These are phyloP conservation scores for Papiliotrema laurentii DNA, from an alignment of 1,284 basidiomycete species.

Conservation along the genomic window DNA sequence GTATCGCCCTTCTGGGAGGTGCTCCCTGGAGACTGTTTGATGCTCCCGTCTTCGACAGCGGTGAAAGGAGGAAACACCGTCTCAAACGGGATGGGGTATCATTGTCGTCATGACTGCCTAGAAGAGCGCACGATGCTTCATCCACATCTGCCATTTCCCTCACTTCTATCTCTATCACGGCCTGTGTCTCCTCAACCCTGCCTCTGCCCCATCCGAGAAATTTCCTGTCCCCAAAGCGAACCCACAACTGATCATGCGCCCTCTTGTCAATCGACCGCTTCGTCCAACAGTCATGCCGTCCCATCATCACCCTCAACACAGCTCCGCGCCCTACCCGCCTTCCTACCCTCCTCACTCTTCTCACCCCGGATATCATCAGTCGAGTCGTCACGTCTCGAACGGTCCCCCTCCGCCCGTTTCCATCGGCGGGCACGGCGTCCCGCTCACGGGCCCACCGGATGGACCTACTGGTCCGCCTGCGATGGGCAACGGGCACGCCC, in stretches of 20 bases:
- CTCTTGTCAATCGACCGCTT: neutral
- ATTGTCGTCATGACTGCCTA: too few species aligned
- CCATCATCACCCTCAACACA: constrained; percentile 1
- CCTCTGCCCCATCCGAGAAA: neutral
- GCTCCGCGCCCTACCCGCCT: neutral
- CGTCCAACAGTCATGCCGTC: neutral
- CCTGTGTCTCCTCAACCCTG: neutral
- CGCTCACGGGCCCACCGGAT: neutral
- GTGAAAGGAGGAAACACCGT: too few species aligned
- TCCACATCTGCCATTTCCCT: too few species aligned
- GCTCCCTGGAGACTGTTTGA: too few species aligned
- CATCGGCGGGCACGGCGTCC: neutral
- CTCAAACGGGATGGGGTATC: too few species aligned
- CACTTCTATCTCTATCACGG: neutral
- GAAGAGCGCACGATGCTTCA: too few species aligned
- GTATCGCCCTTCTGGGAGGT: too few species aligned
- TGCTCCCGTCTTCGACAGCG: too few species aligned
- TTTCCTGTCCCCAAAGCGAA: neutral
- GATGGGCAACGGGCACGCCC: neutral
- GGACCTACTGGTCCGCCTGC: neutral
- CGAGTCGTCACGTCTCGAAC: neutral
- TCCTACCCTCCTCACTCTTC: neutral
- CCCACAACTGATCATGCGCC: neutral
- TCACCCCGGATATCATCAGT: constrained; percentile 1
- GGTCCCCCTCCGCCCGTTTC: neutral